Conservation (phyloP, 352 stramenopile genomes). For the Globisporangium radiosum region DNA sequence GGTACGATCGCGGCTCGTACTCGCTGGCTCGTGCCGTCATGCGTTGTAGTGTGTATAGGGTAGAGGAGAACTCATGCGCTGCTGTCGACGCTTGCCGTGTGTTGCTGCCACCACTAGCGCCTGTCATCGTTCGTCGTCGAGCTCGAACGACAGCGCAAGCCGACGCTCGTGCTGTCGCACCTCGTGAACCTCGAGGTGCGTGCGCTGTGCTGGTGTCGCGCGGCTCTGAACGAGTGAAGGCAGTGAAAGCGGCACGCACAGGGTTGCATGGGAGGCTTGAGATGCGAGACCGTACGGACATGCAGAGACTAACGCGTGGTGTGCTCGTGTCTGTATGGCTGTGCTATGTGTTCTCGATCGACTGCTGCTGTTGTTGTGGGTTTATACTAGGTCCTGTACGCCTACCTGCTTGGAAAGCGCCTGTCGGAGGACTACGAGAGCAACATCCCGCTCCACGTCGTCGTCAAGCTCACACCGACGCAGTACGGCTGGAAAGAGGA, state of each 20-base stretch:
- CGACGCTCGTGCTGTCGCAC: constrained; percentile 34
- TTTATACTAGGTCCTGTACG: constrained; percentile 24
- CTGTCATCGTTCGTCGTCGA: constrained; percentile 45
- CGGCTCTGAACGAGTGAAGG: too few relatives aligned
- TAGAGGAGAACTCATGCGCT: background rate
- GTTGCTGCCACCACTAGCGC: constrained; percentile 12
- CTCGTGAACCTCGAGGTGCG: constrained; percentile 34
- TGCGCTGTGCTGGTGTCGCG: background rate
- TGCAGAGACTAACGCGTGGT: background rate
- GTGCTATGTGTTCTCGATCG: too few relatives aligned
- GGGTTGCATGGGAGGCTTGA: too few relatives aligned
- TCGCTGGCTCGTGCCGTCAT: too few relatives aligned
- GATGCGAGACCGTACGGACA: too few relatives aligned
- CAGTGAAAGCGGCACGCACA: too few relatives aligned
- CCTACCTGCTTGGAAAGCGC: constrained; percentile 27
- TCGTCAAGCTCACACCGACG: constrained; percentile 40
- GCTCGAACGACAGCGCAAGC: constrained; percentile 33
- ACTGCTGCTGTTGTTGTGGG: background rate
- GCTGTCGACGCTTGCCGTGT: background rate
- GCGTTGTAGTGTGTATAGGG: too few relatives aligned
- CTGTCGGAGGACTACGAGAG: constrained; percentile 25
- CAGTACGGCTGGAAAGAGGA: constrained; percentile 45
- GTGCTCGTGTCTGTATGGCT: too few relatives aligned
- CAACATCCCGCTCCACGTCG: constrained; percentile 32
- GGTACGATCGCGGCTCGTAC: constrained; percentile 11